Evolutionary conservation across 106 monocot genomes (phyloP), one percentile per base, ranked within the genome.

Genomic region (Hemerocallis citrina): DNA sequence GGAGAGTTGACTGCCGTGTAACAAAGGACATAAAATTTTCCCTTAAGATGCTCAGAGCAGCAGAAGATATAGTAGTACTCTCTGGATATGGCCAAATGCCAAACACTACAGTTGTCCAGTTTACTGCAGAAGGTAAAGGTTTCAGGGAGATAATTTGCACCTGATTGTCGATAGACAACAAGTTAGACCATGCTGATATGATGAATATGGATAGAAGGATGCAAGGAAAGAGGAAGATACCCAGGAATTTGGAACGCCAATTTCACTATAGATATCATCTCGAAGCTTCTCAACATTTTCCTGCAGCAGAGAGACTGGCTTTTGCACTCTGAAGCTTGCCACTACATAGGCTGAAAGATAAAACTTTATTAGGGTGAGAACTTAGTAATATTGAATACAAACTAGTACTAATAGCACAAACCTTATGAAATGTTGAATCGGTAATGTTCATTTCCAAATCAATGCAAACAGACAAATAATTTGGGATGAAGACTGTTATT

Each of bases 21-120:
- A 79, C 81, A 54, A 98, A 84, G 37, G 73, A 56, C 63, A 77
- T 60, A 59, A 98, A 85, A 27, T 71, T 81, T 19, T 84, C 77
- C 48, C 75, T 81, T 24, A 98, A 64, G 52, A 98, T 74, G 75
- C 91, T 91, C 42, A 88, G 38, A 31, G 70, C 68, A 38, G 79
- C 71, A 61, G 82, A 75, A 58, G 84, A 81, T 77, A 92, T 72
- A 45, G 66, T 72, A 23, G 85, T 82, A 64, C 67, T 72, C 37
- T 55, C 71, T 16, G 91, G 86, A 77, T 80, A 88, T 49, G 88
- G 85, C 74, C 70, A 85, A 57, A 98, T 55, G 21, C 87, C 79
- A 85, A 91, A 98, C 37, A 88, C 81, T 36, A 91, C 84, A 54
- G 52, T 91, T 40, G 96, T 91, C 81, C 77, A 84, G 56, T 91